Conservation (phyloP, 768 basidiomycete species). For the Suillus luteus region DNA sequence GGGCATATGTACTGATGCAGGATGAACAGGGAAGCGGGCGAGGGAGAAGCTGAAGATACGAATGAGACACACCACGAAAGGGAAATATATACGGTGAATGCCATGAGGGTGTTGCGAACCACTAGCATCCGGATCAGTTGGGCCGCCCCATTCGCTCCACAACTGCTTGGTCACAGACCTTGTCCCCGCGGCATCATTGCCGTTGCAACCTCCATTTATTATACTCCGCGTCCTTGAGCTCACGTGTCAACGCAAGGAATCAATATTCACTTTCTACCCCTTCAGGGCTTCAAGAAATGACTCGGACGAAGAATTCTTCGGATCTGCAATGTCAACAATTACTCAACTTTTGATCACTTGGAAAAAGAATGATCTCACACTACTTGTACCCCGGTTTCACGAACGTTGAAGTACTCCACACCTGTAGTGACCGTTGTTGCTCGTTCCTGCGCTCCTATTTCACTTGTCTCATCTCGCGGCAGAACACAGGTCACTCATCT, state of each 20-base stretch:
- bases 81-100: conserved; percentile 29
- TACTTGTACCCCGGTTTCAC: background rate
- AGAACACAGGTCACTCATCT: background rate
- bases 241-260: background rate
- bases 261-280: too few relatives aligned
- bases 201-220: conserved; percentile 4
- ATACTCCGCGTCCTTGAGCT: background rate
- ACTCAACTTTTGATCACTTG: conserved; percentile 3
- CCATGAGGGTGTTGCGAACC: conserved; percentile 12
- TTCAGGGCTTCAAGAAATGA: background rate
- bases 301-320: background rate
- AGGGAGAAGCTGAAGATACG: conserved; percentile 19
- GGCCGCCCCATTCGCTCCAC: conserved; percentile 32
- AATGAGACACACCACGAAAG: conserved; percentile 14
- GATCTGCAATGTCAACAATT: background rate
- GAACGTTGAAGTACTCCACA: background rate
- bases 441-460: background rate
- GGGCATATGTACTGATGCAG: conserved; percentile 14
- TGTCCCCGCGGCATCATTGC: conserved; percentile 7
- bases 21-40: conserved; percentile 6
- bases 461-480: background rate
- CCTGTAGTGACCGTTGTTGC: background rate
- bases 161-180: conserved; percentile 15
- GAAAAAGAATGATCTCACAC: conserved; percentile 6
- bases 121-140: conserved; percentile 23